A percentile compares a stretch with the other conserved stretches of the same genome.
Evolutionary conservation across 257 asterid species (phyloP).

Genomic region (Fraxinus cuspidata): DNA sequence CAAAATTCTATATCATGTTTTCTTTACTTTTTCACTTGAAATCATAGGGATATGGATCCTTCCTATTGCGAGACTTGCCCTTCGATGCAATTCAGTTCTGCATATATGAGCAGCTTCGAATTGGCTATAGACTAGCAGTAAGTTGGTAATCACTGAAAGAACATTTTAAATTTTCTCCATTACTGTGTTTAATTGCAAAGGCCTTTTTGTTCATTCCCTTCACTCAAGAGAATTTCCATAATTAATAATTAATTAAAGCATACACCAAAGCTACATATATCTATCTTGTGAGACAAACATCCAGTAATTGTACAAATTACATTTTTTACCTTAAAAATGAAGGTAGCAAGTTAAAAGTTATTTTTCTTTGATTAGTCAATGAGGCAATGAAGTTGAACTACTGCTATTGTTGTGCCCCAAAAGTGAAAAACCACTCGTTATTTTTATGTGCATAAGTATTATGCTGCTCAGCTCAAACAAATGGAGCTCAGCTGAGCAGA

Average conservation of each 20-base stretch:
- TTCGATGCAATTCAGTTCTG: constrained; percentile 78
- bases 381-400: neutral
- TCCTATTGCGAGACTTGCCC: constrained; percentile 69
- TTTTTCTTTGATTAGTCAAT: neutral
- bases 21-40: neutral
- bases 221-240: neutral
- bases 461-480: neutral
- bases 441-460: too few relatives aligned
- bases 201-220: neutral
- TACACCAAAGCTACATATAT: neutral
- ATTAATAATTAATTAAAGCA: neutral
- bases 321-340: neutral
- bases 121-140: constrained; percentile 70
- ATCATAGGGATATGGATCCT: constrained; percentile 65
- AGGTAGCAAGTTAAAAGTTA: neutral
- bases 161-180: neutral
- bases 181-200: neutral
- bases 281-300: neutral
- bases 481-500: neutral
- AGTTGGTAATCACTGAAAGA: constrained; percentile 22
- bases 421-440: too few relatives aligned
- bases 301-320: neutral
- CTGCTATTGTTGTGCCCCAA: neutral
- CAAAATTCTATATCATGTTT: neutral
- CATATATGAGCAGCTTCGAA: constrained; percentile 64